phyloP scores from a whole-genome alignment of 2,329 filamentous ascomycete species.

The Hypoxylon sp. region DNA sequence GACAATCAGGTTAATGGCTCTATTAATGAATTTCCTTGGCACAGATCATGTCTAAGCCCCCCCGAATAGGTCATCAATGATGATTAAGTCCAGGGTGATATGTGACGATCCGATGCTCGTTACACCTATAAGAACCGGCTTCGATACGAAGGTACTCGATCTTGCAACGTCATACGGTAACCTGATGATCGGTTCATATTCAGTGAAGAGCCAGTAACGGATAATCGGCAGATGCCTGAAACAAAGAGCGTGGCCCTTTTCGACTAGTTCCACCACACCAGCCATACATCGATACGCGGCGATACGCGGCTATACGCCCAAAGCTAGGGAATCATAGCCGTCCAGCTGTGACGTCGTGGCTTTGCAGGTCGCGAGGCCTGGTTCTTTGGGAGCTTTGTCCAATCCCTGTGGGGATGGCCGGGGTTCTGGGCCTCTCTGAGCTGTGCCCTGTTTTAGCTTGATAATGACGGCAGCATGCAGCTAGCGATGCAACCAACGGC shows the following conservation, averaged over 20 bases:
- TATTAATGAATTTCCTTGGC: constrained; percentile 39
- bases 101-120: constrained; percentile 33
- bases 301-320: constrained; percentile 49
- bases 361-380: constrained; percentile 32
- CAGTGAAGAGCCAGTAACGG: constrained; percentile 25
- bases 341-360: constrained; percentile 51
- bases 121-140: constrained; percentile 32
- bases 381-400: constrained; percentile 10
- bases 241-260: constrained; percentile 25
- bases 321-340: constrained; percentile 47
- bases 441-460: constrained; percentile 41
- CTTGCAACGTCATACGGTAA: constrained; percentile 45
- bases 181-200: constrained; percentile 26
- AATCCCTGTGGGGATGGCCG: constrained; percentile 30
- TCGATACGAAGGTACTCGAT: constrained; percentile 22
- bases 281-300: constrained; percentile 48
- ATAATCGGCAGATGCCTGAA: constrained; percentile 38
- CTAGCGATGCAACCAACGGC: constrained; percentile 30
- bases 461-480: constrained; percentile 40
- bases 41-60: constrained; percentile 25
- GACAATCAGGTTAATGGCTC: constrained; percentile 28
- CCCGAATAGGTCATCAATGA: constrained; percentile 30
- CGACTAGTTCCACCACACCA: constrained; percentile 41
- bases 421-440: constrained; percentile 30
- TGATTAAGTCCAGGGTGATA: constrained; percentile 26